Conservation (phyloP, 2,329 filamentous ascomycete species). For the Cryphonectria carpinicola region DNA sequence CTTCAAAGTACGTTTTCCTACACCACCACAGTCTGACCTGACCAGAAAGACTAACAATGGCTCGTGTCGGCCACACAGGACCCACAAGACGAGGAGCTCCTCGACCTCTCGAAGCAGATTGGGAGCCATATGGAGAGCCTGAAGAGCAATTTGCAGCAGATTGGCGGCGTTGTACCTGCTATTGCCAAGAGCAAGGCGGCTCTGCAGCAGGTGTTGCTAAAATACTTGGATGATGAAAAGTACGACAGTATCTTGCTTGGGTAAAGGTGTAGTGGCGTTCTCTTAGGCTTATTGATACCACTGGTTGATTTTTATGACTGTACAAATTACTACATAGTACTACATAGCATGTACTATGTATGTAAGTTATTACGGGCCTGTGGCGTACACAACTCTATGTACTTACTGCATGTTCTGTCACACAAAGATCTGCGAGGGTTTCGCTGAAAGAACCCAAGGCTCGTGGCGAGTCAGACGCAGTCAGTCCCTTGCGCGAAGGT, state of each 20-base stretch:
- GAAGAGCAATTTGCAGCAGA: slow-evolving; percentile 56
- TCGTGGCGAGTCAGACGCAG: neutral
- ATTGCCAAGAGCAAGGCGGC: slow-evolving; percentile 53
- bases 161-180: slow-evolving; percentile 55
- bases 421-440: neutral
- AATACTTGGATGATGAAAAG: slow-evolving; percentile 48
- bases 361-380: too few relatives aligned
- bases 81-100: slow-evolving; percentile 47
- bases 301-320: slow-evolving; percentile 3
- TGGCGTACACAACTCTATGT: neutral
- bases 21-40: slow-evolving; percentile 25
- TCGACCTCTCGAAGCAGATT: slow-evolving; percentile 52
- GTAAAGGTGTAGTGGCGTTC: slow-evolving; percentile 3
- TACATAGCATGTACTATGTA: neutral
- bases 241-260: slow-evolving; percentile 56
- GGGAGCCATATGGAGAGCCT: slow-evolving; percentile 61
- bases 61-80: slow-evolving; percentile 35
- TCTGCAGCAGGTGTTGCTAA: slow-evolving; percentile 52
- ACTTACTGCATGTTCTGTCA: neutral
- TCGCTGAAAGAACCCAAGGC: neutral
- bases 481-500: neutral
- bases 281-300: slow-evolving; percentile 2
- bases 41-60: neutral
- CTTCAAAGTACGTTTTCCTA: slow-evolving; percentile 37
- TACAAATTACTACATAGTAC: slow-evolving; percentile 5